A percentile compares a stretch with the other conserved stretches of the same genome.
Evolutionary conservation across 192 early-diverging fungal species (phyloP).

Genomic region (Coemansia sp.): DNA sequence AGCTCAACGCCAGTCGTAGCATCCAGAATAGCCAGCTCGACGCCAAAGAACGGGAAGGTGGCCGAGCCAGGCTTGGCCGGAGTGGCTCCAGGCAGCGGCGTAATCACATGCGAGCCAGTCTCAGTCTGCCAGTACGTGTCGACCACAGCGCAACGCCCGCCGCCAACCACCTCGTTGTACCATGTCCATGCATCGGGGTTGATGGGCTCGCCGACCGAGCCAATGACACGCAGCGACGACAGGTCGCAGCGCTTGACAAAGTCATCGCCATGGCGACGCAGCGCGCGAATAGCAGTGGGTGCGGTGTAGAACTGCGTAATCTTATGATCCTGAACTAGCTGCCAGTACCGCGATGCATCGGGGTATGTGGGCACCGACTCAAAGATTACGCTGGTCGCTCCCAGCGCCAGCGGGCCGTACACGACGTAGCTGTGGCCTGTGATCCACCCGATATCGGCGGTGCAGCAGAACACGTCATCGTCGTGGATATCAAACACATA

Average conservation of each 20-base stretch:
- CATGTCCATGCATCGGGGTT: conserved; percentile 97
- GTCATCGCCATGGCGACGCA: conserved; percentile 81
- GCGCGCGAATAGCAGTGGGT: conserved; percentile 95
- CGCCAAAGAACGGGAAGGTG: conserved; percentile 95
- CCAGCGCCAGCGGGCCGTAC: conserved; percentile 86
- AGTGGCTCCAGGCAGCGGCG: conserved; percentile 86
- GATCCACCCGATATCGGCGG: conserved; percentile 94
- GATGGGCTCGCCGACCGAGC: conserved; percentile 96
- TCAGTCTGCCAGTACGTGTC: conserved; percentile 97
- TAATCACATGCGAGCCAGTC: conserved; percentile 90
- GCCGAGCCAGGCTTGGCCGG: conserved; percentile 93
- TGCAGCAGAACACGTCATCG: conserved; percentile 86
- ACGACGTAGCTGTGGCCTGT: conserved; percentile 88
- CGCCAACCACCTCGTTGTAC: conserved; percentile 92
- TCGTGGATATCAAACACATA: conserved; percentile 95
- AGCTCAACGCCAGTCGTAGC: conserved; percentile 82
- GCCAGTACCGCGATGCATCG: conserved; percentile 77
- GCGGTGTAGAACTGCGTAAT: conserved; percentile 98
- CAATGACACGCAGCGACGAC: conserved; percentile 82
- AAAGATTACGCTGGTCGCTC: conserved; percentile 90
- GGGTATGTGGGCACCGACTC: conserved; percentile 95
- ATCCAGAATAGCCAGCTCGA: conserved; percentile 84
- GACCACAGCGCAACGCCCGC: conserved; percentile 84
- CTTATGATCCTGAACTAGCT: conserved; percentile 83
- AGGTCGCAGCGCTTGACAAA: conserved; percentile 78